phyloP scores from a whole-genome alignment of 805 yeast species.

The Teunomyces panamensis region DNA sequence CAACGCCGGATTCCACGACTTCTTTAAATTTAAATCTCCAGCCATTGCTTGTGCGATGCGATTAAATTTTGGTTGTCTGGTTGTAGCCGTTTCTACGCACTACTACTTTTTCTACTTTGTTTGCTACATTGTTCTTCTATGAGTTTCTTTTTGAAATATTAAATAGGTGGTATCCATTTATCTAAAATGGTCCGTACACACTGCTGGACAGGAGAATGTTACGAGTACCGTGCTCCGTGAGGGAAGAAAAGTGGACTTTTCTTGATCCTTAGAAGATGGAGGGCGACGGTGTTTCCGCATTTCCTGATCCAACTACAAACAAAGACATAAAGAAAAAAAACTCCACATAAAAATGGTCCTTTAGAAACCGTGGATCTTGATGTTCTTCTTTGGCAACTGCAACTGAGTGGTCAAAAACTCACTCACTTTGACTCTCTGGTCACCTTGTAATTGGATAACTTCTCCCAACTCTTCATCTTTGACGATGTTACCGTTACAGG shows the following conservation, averaged over 20 bases:
- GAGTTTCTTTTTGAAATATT: neutral
- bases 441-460: conserved; percentile 97
- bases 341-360: conserved; percentile 11
- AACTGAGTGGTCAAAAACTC: conserved; percentile 86
- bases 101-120: neutral
- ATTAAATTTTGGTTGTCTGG: neutral
- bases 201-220: neutral
- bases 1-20: conserved; percentile 95
- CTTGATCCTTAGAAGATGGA: neutral
- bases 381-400: conserved; percentile 90
- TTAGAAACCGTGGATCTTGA: conserved; percentile 96
- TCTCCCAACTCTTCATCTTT: conserved; percentile 96
- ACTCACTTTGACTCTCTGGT: conserved; percentile 94
- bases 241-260: neutral
- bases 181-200: conserved; percentile 6
- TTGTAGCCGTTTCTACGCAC: neutral
- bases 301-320: neutral
- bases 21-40: conserved; percentile 83
- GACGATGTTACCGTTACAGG: conserved; percentile 97
- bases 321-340: neutral
- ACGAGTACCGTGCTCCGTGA: neutral
- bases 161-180: neutral
- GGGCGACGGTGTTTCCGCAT: too few relatives aligned
- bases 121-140: too few relatives aligned
- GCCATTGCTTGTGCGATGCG: conserved; percentile 33